Evolutionary conservation across 176 grass and related monocot species (phyloP), one percentile per base, ranked within the genome.

Genomic region (Musa schizocarpa): DNA sequence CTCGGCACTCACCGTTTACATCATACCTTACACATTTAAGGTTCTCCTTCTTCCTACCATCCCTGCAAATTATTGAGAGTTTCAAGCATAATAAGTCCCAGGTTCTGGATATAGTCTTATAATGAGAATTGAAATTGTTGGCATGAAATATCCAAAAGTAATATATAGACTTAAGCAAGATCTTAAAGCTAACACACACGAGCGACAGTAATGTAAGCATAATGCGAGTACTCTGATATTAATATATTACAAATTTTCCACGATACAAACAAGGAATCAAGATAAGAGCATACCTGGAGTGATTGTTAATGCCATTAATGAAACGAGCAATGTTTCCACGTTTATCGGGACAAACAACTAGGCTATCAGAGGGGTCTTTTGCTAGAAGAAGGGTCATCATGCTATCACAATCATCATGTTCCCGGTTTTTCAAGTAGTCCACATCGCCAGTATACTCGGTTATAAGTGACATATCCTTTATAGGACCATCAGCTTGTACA

Each of bases 301-400:
- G 84, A 76, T 97, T 97, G 71, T 97, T 97, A 73, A 97, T 97
- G 71, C 90, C 93, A 81, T 74, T 93, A 71, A 97, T 82, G 72
- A 93, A 97, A 13, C 90, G 81, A 62, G 90, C 82, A 72, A 93
- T 83, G 72, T 97, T 97, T 54, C 93, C 93, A 62, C 59, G 82
- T 54, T 87, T 93, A 76, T 91, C 90, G 85, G 90, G 94, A 58
- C 82, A 97, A 67, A 97, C 87, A 65, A 91, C 84, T 17, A 93
- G 80, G 78, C 82, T 89, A 70, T 91, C 27, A 63, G 90, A 83
- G 48, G 86, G 86, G 27, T 93, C 75, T 65, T 14, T 49, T 68
- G 84, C 71, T 65, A 87, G 55, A 12, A 98, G 86, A 74, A 93
- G 94, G 11, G 90, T 93, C 94, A 98, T 98, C 53, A 91, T 82